Conservation (phyloP, 2,329 filamentous ascomycete genomes). For the Lomentospora prolificans region DNA sequence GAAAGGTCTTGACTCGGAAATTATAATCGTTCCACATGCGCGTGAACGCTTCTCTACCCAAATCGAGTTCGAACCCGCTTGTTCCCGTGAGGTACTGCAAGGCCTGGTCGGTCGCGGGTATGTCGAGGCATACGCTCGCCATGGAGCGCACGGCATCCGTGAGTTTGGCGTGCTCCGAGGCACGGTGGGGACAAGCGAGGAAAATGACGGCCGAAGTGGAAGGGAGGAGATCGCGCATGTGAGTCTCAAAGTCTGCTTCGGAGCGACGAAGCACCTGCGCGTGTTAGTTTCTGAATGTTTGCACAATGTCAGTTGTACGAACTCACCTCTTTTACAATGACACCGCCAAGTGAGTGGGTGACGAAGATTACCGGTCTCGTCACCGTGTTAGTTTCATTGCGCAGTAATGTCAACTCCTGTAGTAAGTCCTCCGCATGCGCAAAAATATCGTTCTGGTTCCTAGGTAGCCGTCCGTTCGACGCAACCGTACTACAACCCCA, state of each 20-base stretch:
- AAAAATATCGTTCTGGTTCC: slow-evolving; percentile 19
- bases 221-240: slow-evolving; percentile 16
- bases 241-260: slow-evolving; percentile 15
- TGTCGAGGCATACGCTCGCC: slow-evolving; percentile 16
- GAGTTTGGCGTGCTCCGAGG: slow-evolving; percentile 17
- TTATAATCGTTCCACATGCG: slow-evolving; percentile 22
- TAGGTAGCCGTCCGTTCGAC: slow-evolving; percentile 16
- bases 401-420: slow-evolving; percentile 15
- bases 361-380: slow-evolving; percentile 19
- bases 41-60: slow-evolving; percentile 18
- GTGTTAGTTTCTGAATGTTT: background rate
- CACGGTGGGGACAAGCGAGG: slow-evolving; percentile 20
- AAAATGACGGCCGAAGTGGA: slow-evolving; percentile 19
- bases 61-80: slow-evolving; percentile 14
- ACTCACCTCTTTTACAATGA: slow-evolving; percentile 22
- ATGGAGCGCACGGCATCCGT: slow-evolving; percentile 19
- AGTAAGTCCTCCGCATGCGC: slow-evolving; percentile 19
- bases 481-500: slow-evolving; percentile 22
- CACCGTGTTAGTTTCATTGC: slow-evolving; percentile 10
- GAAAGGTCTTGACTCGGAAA: slow-evolving; percentile 22
- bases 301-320: background rate
- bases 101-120: slow-evolving; percentile 13
- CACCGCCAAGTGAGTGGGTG: slow-evolving; percentile 20
- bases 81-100: slow-evolving; percentile 19
- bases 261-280: slow-evolving; percentile 19